Conservation (phyloP, 164 flowering plant species). For the Dillenia suffruticosa region DNA sequence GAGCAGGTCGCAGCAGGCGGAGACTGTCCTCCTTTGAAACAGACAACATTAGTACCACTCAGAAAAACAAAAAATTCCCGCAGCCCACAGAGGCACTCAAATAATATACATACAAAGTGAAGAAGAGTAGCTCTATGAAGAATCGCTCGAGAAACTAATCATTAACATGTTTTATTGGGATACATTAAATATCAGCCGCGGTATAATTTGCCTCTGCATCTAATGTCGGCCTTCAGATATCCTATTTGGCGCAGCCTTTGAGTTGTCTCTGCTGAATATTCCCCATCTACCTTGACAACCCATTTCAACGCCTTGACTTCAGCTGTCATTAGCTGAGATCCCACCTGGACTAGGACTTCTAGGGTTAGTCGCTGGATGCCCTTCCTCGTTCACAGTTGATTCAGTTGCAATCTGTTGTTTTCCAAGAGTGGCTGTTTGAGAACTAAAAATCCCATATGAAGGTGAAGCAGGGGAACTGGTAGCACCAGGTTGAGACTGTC, state of each 20-base stretch:
- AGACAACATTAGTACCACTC: too few species aligned
- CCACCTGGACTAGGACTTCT: not conserved
- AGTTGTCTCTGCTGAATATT: slow-evolving; percentile 15
- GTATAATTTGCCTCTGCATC: not conserved
- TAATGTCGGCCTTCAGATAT: not conserved
- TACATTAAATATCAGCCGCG: too few species aligned
- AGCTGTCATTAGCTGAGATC: slow-evolving; percentile 7
- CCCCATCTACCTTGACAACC: slow-evolving; percentile 20
- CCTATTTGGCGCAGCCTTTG: not conserved
- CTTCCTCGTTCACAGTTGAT: slow-evolving; percentile 9
- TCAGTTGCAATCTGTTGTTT: slow-evolving; percentile 2
- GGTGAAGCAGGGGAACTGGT: slow-evolving; percentile 14
- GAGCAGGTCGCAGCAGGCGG: too few species aligned
- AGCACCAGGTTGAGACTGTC: slow-evolving; percentile 9
- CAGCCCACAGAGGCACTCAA: too few species aligned
- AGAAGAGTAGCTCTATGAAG: too few species aligned
- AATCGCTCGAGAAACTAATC: too few species aligned
- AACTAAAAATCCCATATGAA: slow-evolving; percentile 41
- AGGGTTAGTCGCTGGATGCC: not conserved
- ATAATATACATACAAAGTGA: too few species aligned
- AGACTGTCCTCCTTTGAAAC: too few species aligned
- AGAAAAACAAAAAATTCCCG: too few species aligned
- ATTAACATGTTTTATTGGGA: too few species aligned
- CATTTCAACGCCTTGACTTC: slow-evolving; percentile 7
- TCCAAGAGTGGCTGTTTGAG: slow-evolving; percentile 8